Percentiles rank a stretch among this genome's conserved stretches.
Conservation (phyloP, 2,329 filamentous ascomycete genomes). For the Colletotrichum tamarilloi region DNA sequence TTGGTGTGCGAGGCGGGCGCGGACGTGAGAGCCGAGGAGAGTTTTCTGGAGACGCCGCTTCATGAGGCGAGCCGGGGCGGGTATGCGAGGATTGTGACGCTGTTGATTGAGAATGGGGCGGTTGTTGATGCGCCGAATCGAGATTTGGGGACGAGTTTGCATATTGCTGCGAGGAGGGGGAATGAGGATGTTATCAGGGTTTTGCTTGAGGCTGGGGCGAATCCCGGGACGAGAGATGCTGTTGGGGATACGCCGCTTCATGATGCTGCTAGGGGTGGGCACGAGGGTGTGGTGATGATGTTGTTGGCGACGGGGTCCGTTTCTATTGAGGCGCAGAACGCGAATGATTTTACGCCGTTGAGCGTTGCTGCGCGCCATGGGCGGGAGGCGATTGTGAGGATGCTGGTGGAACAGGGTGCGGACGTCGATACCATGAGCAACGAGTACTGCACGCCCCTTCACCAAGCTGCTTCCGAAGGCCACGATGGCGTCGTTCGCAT, state of each 20-base stretch:
- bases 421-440: slow-evolving; percentile 34
- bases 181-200: slow-evolving; percentile 7
- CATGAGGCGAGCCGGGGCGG: slow-evolving; percentile 32
- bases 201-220: slow-evolving; percentile 30
- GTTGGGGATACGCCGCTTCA: slow-evolving; percentile 37
- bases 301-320: slow-evolving; percentile 35
- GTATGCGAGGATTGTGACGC: slow-evolving; percentile 15
- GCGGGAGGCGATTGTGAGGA: slow-evolving; percentile 35
- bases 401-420: slow-evolving; percentile 37
- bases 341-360: slow-evolving; percentile 36
- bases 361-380: slow-evolving; percentile 35
- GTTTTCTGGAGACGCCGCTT: slow-evolving; percentile 34
- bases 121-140: slow-evolving; percentile 34
- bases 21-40: slow-evolving; percentile 33
- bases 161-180: slow-evolving; percentile 26
- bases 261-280: slow-evolving; percentile 33
- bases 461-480: slow-evolving; percentile 37
- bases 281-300: slow-evolving; percentile 26
- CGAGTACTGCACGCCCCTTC: slow-evolving; percentile 36
- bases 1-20: slow-evolving; percentile 31
- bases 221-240: slow-evolving; percentile 35
- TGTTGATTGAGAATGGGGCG: slow-evolving; percentile 32
- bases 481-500: slow-evolving; percentile 31
- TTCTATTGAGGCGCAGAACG: slow-evolving; percentile 35
- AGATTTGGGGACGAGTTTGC: slow-evolving; percentile 34